Percentiles rank a stretch among this genome's conserved stretches.
phyloP scores from a whole-genome alignment of 768 basidiomycete genomes.

The Lenzites betulinus region DNA sequence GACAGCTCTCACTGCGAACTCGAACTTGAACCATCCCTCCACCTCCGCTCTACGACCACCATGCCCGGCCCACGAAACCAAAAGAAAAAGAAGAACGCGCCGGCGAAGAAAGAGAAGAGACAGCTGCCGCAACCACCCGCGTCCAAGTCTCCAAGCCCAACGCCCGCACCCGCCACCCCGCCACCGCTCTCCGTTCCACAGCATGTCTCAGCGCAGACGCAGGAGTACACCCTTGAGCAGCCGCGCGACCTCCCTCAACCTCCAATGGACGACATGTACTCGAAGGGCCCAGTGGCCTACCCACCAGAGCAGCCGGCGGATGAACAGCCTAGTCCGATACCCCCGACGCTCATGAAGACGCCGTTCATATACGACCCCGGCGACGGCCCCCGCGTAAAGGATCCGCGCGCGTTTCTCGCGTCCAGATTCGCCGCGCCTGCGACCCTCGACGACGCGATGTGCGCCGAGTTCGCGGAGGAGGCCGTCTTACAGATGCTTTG shows the following conservation, averaged over 20 bases:
- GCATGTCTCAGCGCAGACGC: neutral
- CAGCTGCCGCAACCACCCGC: slow-evolving; percentile 2
- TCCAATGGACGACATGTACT: neutral
- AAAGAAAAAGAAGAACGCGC: slow-evolving; percentile 45
- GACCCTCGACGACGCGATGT: slow-evolving; percentile 63
- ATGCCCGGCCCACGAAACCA: slow-evolving; percentile 69
- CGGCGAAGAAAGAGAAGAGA: slow-evolving; percentile 37
- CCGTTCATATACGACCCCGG: slow-evolving; percentile 80
- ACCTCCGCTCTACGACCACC: neutral
- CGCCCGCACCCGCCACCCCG: neutral
- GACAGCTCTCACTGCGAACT: neutral
- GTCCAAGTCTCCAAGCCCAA: slow-evolving; percentile 17
- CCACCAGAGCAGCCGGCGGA: neutral
- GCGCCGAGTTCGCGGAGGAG: slow-evolving; percentile 75
- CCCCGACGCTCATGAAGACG: slow-evolving; percentile 24
- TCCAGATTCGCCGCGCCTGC: slow-evolving; percentile 71
- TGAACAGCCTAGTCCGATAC: slow-evolving; percentile 12
- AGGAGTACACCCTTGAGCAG: no score
- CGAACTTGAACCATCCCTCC: neutral
- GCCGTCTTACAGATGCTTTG: slow-evolving; percentile 75
- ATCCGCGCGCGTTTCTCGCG: slow-evolving; percentile 63
- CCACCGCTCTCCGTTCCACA: neutral
- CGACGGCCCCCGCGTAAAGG: slow-evolving; percentile 73
- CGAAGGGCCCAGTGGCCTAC: neutral
- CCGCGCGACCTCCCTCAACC: neutral